These are phyloP conservation scores for Macrophomina tecta DNA, from an alignment of 2,329 filamentous ascomycete genomes.

Conservation along the genomic window DNA sequence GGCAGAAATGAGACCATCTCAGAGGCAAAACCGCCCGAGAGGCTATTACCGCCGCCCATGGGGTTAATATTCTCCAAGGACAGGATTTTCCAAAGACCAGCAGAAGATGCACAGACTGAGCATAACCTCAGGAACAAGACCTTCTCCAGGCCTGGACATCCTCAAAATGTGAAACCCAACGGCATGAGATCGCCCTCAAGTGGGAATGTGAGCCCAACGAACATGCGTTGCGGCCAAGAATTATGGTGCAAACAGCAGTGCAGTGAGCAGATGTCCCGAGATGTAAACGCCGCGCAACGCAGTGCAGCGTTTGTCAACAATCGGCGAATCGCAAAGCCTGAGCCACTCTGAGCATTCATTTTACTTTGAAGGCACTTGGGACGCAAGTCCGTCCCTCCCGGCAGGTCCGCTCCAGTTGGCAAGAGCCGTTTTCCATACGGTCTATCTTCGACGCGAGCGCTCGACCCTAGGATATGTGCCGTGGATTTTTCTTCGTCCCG, in stretches of 20 bases:
- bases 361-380: not conserved
- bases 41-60: no score
- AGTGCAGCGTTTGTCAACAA: not conserved
- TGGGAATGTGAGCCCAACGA: not conserved
- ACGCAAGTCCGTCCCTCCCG: not conserved
- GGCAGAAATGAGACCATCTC: not conserved
- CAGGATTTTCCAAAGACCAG: no score
- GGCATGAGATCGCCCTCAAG: not conserved
- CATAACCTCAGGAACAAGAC: no score
- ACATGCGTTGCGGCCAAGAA: not conserved
- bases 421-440: not conserved
- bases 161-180: no score
- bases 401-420: not conserved
- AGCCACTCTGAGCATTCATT: not conserved
- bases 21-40: not conserved
- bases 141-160: no score
- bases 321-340: not conserved
- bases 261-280: not conserved
- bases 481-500: not conserved
- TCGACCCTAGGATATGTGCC: constrained; percentile 1
- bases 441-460: not conserved
- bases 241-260: not conserved
- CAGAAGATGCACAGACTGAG: no score
- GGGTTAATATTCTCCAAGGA: no score
- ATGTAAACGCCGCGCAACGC: not conserved